phyloP scores from a whole-genome alignment of 805 yeast species.

The Lipomyces sp. region DNA sequence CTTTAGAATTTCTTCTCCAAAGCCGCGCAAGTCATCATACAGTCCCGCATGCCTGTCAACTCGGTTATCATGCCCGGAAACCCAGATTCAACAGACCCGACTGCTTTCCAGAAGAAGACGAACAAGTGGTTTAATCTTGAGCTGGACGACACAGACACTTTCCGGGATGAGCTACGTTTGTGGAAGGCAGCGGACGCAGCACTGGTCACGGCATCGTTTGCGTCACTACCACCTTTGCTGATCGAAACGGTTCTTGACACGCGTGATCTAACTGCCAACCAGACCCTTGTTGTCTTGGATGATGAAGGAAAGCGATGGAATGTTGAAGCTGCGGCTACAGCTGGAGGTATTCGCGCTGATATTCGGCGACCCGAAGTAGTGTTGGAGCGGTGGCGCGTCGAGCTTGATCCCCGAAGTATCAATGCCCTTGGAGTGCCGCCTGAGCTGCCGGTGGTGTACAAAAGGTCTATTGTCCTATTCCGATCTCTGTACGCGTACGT shows the following conservation, averaged over 20 bases:
- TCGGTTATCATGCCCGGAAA: conserved; percentile 33
- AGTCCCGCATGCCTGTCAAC: conserved; percentile 41
- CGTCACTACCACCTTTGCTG: conserved; percentile 76
- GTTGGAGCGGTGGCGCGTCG: conserved; percentile 90
- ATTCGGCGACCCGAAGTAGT: conserved; percentile 68
- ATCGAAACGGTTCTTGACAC: conserved; percentile 82
- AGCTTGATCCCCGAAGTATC: conserved; percentile 57
- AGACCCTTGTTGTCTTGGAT: conserved; percentile 64
- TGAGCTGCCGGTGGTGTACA: conserved; percentile 72
- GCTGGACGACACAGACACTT: conserved; percentile 46
- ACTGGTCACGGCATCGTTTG: not conserved
- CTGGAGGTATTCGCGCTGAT: conserved; percentile 48
- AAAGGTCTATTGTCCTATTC: conserved; percentile 72
- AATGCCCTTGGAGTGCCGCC: conserved; percentile 43
- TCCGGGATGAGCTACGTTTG: conserved; percentile 61
- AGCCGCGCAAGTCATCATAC: conserved; percentile 47
- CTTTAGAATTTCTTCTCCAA: conserved; percentile 49
- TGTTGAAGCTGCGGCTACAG: conserved; percentile 63
- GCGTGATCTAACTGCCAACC: conserved; percentile 59
- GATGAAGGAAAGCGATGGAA: conserved; percentile 51
- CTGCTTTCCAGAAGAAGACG: conserved; percentile 38
- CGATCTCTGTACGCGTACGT: conserved; percentile 72
- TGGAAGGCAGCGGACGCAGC: conserved; percentile 56
- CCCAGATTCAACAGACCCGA: not conserved
- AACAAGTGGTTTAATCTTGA: conserved; percentile 51